Evolutionary conservation across 1,284 basidiomycete species (phyloP), one percentile per base, ranked within the genome.

Genomic region (Athelia sp.): DNA sequence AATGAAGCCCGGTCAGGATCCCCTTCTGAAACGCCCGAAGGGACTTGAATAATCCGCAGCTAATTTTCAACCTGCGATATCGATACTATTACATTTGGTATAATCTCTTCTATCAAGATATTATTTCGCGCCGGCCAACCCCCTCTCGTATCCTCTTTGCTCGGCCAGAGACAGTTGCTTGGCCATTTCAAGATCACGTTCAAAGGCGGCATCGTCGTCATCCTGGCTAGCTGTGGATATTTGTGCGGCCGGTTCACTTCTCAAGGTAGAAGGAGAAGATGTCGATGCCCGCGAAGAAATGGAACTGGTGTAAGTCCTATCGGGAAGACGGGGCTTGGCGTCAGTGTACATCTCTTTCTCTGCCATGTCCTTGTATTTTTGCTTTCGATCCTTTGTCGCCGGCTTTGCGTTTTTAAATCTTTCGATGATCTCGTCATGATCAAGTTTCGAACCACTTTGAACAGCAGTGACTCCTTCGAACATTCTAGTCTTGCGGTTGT

Each of bases 401-500:
- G 51, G 48, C 49, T 67, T 66, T 18, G 68, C 58, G 6, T 65
- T 63, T 19, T 69, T 61, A 59, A 76, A 81, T 22, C 53, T 57
- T 31, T 58, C 54, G n/a, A 76, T 47, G 10, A 80, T 64, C 3
- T 54, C 54, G 1, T 57, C 47, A 19, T 68, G 63, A 51, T 77
- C 63, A 2, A 56, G 54, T 17, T 55, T 53, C 1, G 64, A 64
- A 56, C 68, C 68, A 15, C 53, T 46, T 46, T 58, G 56, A 4
- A 68, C 65, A 0, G 67, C 73, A 46, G 66, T 59, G 2, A 64
- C 42, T 1, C 75, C 75, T 50, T 76, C 67, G 4, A 60, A 57
- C 9, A 71, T 61, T 11, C 73, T 63, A 4, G 69, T 68, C 18
- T 56, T 54, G 17, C 66, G 64, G 32, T 66, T 65, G 17, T 62